A percentile compares a stretch with the other conserved stretches of the same genome.
phyloP scores from a whole-genome alignment of 2,329 filamentous ascomycete species.

The Tolypocladium tropicale region DNA sequence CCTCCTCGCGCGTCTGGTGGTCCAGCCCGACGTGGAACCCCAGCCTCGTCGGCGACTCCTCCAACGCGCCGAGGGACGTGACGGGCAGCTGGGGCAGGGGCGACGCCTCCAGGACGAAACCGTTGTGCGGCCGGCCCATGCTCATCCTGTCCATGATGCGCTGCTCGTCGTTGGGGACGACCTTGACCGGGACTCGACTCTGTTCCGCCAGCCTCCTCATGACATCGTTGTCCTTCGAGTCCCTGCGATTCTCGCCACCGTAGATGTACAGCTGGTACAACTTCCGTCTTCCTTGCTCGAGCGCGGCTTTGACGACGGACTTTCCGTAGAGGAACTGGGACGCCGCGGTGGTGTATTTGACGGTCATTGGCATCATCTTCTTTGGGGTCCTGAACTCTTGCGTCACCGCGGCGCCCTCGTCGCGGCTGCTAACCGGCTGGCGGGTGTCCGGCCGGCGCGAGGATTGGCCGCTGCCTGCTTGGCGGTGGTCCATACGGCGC shows the following conservation, averaged over 20 bases:
- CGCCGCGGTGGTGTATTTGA: slow-evolving; percentile 65
- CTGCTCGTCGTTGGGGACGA: slow-evolving; percentile 51
- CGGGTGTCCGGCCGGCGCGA: neutral
- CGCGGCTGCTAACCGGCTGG: neutral
- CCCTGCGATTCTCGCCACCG: slow-evolving; percentile 43
- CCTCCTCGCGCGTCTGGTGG: slow-evolving; percentile 65
- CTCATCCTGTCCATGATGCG: slow-evolving; percentile 76
- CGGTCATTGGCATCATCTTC: slow-evolving; percentile 24
- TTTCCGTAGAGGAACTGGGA: slow-evolving; percentile 88
- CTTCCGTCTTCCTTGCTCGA: slow-evolving; percentile 56
- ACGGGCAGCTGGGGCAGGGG: slow-evolving; percentile 66
- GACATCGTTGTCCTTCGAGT: slow-evolving; percentile 31
- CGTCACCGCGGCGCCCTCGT: neutral
- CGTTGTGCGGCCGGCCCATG: slow-evolving; percentile 76
- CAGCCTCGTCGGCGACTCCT: slow-evolving; percentile 29
- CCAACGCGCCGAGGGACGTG: slow-evolving; percentile 41
- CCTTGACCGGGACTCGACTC: slow-evolving; percentile 42
- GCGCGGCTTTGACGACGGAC: slow-evolving; percentile 68
- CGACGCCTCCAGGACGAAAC: slow-evolving; percentile 77
- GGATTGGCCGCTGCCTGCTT: neutral
- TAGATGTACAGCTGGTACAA: slow-evolving; percentile 80
- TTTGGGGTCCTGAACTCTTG: slow-evolving; percentile 9
- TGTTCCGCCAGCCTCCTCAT: slow-evolving; percentile 36
- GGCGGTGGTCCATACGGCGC: neutral
- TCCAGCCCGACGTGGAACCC: slow-evolving; percentile 52